These are phyloP conservation scores for Apiotrichum veenhuisii DNA, from an alignment of 1,284 basidiomycete genomes.

Conservation along the genomic window DNA sequence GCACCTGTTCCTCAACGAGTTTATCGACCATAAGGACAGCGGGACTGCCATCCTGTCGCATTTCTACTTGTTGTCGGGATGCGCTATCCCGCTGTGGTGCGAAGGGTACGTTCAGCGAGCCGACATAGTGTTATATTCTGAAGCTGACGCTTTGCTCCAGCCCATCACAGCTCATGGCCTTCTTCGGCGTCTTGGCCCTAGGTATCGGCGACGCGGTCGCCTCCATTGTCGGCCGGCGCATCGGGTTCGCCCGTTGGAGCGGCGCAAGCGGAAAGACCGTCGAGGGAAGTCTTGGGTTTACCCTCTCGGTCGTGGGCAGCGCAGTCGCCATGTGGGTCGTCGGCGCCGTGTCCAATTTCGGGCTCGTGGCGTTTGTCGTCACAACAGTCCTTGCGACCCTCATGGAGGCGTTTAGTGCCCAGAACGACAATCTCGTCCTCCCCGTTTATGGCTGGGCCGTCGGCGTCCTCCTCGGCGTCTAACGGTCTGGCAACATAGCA, in stretches of 20 bases:
- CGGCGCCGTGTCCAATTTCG: constrained; percentile 68
- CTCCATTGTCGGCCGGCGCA: constrained; percentile 80
- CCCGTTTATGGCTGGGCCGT: constrained; percentile 78
- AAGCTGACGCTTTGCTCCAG: constrained; percentile 48
- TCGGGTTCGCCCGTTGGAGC: constrained; percentile 80
- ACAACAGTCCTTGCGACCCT: constrained; percentile 63
- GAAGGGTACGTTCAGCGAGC: constrained; percentile 66
- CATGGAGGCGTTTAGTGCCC: constrained; percentile 81
- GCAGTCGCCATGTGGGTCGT: constrained; percentile 67
- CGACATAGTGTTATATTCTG: too few relatives aligned
- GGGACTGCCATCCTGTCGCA: constrained; percentile 96
- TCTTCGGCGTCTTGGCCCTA: constrained; percentile 84
- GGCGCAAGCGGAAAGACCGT: constrained; percentile 78
- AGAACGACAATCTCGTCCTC: constrained; percentile 91
- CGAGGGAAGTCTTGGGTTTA: constrained; percentile 84
- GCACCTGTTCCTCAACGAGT: constrained; percentile 96
- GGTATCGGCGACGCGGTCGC: constrained; percentile 94
- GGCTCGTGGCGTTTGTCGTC: constrained; percentile 38
- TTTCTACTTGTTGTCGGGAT: constrained; percentile 94
- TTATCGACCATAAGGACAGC: constrained; percentile 89
- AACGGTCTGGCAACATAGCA: too few relatives aligned
- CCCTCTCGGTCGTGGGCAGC: constrained; percentile 63
- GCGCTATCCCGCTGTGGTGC: constrained; percentile 89
- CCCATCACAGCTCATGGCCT: constrained; percentile 66
- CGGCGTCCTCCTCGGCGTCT: constrained; percentile 42